Base-by-base conservation (phyloP, 495 filamentous ascomycete genomes). In the Neurospora sp. region DNA sequence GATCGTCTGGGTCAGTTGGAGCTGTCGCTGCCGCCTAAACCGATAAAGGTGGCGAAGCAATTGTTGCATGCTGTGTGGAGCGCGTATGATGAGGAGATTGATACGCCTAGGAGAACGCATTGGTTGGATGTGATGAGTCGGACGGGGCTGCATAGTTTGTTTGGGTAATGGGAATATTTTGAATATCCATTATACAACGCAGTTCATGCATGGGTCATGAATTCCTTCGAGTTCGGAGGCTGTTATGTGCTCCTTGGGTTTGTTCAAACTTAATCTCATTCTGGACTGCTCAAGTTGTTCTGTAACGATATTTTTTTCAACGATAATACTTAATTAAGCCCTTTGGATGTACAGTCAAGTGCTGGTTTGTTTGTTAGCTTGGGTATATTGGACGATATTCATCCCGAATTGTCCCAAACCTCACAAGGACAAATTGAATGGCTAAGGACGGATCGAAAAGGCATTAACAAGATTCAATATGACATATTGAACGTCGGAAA, bases 101-200 rank as follows among this genome's bases (percentile, higher is more conserved):
- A 71, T 2, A 73, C 76, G 0, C 22, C 78, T 2, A 73, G 78
- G 38, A 69, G 76, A 59, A 81, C 79, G 3, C 79, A 81, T 42
- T 81, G 79, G 79, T 70, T 81, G 1, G 79, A 81, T 48, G 79
- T 81, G 14, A 81, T 81, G 79, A 78, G 74, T 40, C 41, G 69
- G 61, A 80, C 75, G 9, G 78, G 78, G 8, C 72, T 81, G 45
- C 77, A 78, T 42, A 81, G 79, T 65, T 72, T 81, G 0, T 81
- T 81, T 69, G 79, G 79, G 2, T 81, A 72, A 75, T 14, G 4
- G 48, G 22, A 12, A 42, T 42, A 16, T 16, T 42, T 4, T 42
- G 40, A 17, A 42, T 42, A 16, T 42, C 14, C 40, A 42, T 42
- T 7, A 16, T 17, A 2, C 40, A 16, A 42, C 14, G 40, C 12